Percentiles rank a stretch among this genome's conserved stretches.
Conservation (phyloP, 2,329 filamentous ascomycete species). For the Penicillium sp. region DNA sequence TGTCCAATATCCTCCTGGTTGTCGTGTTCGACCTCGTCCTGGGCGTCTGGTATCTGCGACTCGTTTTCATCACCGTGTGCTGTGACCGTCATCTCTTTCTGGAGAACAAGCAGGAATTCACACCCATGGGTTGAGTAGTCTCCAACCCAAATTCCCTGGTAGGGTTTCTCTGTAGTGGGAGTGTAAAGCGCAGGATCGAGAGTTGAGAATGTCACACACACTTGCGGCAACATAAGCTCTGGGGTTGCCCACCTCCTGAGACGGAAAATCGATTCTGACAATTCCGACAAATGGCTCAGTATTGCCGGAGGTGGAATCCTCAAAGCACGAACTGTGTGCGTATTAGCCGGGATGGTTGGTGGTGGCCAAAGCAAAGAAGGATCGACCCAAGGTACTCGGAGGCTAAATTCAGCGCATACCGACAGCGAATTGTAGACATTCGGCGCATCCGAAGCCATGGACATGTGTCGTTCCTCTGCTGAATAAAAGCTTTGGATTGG, state of each 20-base stretch:
- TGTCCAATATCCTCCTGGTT: conserved; percentile 53
- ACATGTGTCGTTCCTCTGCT: conserved; percentile 51
- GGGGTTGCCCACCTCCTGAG: conserved; percentile 77
- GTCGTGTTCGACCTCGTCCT: conserved; percentile 38
- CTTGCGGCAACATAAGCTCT: conserved; percentile 31
- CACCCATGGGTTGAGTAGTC: conserved; percentile 87
- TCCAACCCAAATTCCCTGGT: conserved; percentile 87
- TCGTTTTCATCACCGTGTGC: background rate
- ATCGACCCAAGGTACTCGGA: conserved; percentile 22
- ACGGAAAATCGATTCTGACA: conserved; percentile 70
- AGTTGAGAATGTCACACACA: conserved; percentile 65
- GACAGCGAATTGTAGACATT: conserved; percentile 67
- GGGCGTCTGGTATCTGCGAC: background rate
- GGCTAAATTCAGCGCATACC: conserved; percentile 52
- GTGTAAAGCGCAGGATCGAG: conserved; percentile 74
- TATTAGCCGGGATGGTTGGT: conserved; percentile 62
- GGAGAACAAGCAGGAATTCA: conserved; percentile 81
- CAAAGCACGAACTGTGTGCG: conserved; percentile 57
- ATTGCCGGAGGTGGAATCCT: conserved; percentile 46
- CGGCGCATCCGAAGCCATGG: conserved; percentile 54
- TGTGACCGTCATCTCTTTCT: conserved; percentile 55
- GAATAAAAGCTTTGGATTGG: conserved; percentile 17
- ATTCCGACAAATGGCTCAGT: conserved; percentile 52
- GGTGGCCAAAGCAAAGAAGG: conserved; percentile 72
- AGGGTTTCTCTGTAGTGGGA: conserved; percentile 76